Evolutionary conservation across 495 filamentous ascomycete species (phyloP).

Genomic region (Wilcoxina mikolae): DNA sequence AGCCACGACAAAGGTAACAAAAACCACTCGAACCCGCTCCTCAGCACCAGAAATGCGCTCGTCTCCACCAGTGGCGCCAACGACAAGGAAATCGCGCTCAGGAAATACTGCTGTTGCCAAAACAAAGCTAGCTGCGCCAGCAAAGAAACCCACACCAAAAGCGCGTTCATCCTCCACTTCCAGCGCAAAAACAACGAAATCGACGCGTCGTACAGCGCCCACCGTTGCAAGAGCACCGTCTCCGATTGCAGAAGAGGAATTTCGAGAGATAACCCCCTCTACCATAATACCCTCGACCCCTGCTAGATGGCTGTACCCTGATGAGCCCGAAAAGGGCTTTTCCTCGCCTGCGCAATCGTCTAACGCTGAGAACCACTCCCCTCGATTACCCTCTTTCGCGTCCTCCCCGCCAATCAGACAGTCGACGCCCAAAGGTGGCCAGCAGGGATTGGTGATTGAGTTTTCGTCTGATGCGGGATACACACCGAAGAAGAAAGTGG

Average conservation of each 20-base stretch:
- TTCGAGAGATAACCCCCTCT: neutral
- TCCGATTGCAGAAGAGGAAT: neutral
- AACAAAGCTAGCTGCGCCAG: neutral
- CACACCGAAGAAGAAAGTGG: conserved; percentile 12
- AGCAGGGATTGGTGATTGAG: conserved; percentile 13
- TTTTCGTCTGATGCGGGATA: conserved; percentile 21
- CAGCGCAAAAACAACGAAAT: neutral
- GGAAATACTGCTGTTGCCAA: neutral
- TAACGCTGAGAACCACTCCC: conserved; percentile 23
- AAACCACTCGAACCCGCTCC: neutral
- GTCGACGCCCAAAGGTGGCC: conserved; percentile 8
- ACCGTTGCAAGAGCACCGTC: neutral
- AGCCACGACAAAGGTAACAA: neutral
- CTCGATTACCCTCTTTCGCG: conserved; percentile 5
- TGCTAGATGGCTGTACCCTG: neutral
- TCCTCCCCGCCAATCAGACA: conserved; percentile 20
- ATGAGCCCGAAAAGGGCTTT: neutral
- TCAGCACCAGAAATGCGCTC: neutral
- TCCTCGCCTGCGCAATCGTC: conserved; percentile 14
- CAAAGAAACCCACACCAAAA: neutral
- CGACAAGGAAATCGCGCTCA: neutral
- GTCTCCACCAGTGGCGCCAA: neutral
- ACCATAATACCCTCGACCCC: neutral
- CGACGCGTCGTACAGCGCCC: neutral
- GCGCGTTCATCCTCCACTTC: neutral